Evolutionary conservation across 2,329 filamentous ascomycete species (phyloP).

Genomic region (Penicillium sp.): DNA sequence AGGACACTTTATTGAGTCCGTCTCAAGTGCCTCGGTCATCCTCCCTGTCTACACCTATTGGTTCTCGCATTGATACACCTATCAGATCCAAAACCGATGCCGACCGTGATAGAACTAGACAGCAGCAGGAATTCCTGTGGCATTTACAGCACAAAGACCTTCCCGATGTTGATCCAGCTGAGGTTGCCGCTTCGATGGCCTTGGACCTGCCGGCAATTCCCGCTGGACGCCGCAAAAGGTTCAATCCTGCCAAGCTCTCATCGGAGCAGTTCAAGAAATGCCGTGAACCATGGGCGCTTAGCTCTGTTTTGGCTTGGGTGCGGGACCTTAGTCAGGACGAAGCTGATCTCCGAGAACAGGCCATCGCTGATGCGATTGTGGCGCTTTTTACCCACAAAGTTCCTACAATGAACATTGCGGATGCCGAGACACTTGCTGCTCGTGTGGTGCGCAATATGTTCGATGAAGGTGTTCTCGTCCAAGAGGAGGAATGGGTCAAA

Average conservation of each 20-base stretch:
- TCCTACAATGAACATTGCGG: slow-evolving; percentile 95
- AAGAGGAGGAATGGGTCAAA: slow-evolving; percentile 97
- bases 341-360: slow-evolving; percentile 74
- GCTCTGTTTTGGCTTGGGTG: slow-evolving; percentile 79
- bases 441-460: slow-evolving; percentile 77
- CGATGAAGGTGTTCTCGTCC: slow-evolving; percentile 66
- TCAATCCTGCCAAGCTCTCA: slow-evolving; percentile 77
- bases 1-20: slow-evolving; percentile 41
- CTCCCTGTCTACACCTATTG: slow-evolving; percentile 73
- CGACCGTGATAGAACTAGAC: slow-evolving; percentile 54
- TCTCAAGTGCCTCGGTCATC: slow-evolving; percentile 63
- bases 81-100: slow-evolving; percentile 91
- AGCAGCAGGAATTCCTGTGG: slow-evolving; percentile 49
- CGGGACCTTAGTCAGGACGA: slow-evolving; percentile 86
- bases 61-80: slow-evolving; percentile 72
- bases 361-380: slow-evolving; percentile 79
- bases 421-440: slow-evolving; percentile 79
- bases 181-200: slow-evolving; percentile 47
- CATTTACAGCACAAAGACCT: slow-evolving; percentile 45
- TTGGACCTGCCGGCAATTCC: slow-evolving; percentile 83
- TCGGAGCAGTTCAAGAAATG: slow-evolving; percentile 78
- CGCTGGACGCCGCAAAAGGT: slow-evolving; percentile 70
- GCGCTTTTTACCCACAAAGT: slow-evolving; percentile 90
- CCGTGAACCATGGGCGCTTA: slow-evolving; percentile 85
- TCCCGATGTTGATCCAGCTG: slow-evolving; percentile 48